Evolutionary conservation across 257 asterid genomes (phyloP).

Genomic region (Solanum sitiens): DNA sequence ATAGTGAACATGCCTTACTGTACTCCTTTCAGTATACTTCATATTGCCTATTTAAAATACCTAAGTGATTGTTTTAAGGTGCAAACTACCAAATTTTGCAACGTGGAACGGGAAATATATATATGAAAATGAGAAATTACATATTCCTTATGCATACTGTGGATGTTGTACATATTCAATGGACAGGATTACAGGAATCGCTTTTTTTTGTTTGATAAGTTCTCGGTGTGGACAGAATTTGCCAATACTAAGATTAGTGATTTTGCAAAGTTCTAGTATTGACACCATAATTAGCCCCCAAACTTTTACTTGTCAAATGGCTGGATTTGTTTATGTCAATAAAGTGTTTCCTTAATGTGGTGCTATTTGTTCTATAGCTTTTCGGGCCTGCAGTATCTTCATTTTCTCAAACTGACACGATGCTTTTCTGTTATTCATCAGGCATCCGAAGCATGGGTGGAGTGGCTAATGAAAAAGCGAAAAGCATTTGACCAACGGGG

Average conservation of each 20-base stretch:
- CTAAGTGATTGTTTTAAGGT: background rate
- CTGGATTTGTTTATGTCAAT: background rate
- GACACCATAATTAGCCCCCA: background rate
- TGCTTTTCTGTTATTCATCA: conserved; percentile 4
- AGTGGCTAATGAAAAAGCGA: conserved; percentile 85
- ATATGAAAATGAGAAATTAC: background rate
- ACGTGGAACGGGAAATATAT: background rate
- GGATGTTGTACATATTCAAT: background rate
- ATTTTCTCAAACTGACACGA: background rate
- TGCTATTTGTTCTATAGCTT: background rate
- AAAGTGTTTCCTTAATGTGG: background rate
- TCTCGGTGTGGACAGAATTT: background rate
- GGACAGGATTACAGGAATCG: background rate
- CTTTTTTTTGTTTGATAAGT: background rate
- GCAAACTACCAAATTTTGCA: background rate
- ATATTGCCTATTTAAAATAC: background rate
- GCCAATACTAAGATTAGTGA: background rate
- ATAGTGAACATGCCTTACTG: background rate
- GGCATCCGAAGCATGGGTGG: conserved; percentile 99
- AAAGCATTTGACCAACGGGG: conserved; percentile 96
- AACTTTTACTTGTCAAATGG: background rate
- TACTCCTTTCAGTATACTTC: background rate
- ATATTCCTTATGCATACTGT: background rate
- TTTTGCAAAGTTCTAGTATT: background rate
- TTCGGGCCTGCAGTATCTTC: background rate